Evolutionary conservation across 2,329 filamentous ascomycete species (phyloP).

Genomic region (Coniochaeta sp.): DNA sequence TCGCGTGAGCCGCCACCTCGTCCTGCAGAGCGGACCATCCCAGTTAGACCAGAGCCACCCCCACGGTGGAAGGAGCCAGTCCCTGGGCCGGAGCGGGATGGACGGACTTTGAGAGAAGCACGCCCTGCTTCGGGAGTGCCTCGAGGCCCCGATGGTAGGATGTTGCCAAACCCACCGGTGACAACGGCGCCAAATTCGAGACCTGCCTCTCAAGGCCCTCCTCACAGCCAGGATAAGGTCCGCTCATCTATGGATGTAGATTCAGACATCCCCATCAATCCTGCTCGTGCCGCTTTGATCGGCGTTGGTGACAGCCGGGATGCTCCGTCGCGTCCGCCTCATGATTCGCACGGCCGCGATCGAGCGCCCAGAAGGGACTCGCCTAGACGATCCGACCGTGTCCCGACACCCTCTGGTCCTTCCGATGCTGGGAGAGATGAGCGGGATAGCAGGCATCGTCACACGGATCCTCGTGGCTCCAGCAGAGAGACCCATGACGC

Average conservation of each 20-base stretch:
- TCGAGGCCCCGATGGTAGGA: slow-evolving; percentile 14
- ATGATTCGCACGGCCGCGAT: slow-evolving; percentile 37
- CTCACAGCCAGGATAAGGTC: slow-evolving; percentile 49
- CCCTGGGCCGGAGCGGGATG: slow-evolving; percentile 14
- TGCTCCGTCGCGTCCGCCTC: slow-evolving; percentile 25
- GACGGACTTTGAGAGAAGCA: slow-evolving; percentile 30
- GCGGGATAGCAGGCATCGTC: slow-evolving; percentile 35
- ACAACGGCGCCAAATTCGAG: slow-evolving; percentile 21
- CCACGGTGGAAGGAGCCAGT: slow-evolving; percentile 28
- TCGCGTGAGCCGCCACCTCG: slow-evolving; percentile 26
- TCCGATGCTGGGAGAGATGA: slow-evolving; percentile 38
- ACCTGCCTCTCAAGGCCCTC: slow-evolving; percentile 31
- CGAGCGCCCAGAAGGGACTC: slow-evolving; percentile 38
- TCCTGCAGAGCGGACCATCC: slow-evolving; percentile 30
- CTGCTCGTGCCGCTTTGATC: neutral
- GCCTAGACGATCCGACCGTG: slow-evolving; percentile 28
- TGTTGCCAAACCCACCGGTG: slow-evolving; percentile 14
- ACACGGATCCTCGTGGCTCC: slow-evolving; percentile 23
- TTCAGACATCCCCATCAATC: slow-evolving; percentile 27
- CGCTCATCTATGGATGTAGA: slow-evolving; percentile 34
- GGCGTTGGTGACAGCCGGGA: slow-evolving; percentile 15
- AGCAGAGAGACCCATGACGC: slow-evolving; percentile 21
- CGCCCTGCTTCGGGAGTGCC: slow-evolving; percentile 14
- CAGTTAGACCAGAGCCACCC: slow-evolving; percentile 18
- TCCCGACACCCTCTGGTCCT: slow-evolving; percentile 14